Base-by-base conservation (phyloP, 768 basidiomycete species). In the Tulasnella sp. region DNA sequence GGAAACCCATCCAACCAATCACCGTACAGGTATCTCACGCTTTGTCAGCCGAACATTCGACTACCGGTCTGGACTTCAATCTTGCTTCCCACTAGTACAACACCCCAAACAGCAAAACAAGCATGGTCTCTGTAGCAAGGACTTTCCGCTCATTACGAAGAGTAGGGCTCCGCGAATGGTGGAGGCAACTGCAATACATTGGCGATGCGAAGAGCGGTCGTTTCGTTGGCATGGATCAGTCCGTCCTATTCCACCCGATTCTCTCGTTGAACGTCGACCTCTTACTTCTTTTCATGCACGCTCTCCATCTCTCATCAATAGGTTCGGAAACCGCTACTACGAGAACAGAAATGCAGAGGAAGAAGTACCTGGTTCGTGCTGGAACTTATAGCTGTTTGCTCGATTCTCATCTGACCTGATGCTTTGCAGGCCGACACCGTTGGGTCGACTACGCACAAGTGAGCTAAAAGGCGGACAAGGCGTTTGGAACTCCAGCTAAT, bases 391-490 rank as follows among this genome's bases (percentile, higher is more conserved):
- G 31, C 7, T 17, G 12, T 34, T 34, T 9, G 34, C 17, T 71
- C 2, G 3, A 19, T 49, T 42, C 75, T 67, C 19, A 73, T 29
- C 31, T 68, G 14, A 9, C 25, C 12, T 25, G 5, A n/a, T 29
- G 22, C 79, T 69, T 34, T 67, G 15, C 82, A 93, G 96, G 96
- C 80, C 93, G 97, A 79, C 95, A 97, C 82, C 89, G 97, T 83
- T 99, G 97, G 97, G 90, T 99, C 58, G 97, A 99, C 85, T 94
- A 88, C 81, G 87, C 91, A 22, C 95, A 97, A 85, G 93, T 93
- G 78, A 76, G 86, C 77, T 49, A 31, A 34, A n/a, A 42, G 17
- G 25, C 67, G 12, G n/a, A 25, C 22, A 12, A 37, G 11, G 15
- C 3, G 22, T 64, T 64, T 64, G 9, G 42, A n/a, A 22, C 29